Percentiles rank a stretch among this genome's conserved stretches.
phyloP scores from a whole-genome alignment of 768 basidiomycete species.

The Hygrophorus russula region DNA sequence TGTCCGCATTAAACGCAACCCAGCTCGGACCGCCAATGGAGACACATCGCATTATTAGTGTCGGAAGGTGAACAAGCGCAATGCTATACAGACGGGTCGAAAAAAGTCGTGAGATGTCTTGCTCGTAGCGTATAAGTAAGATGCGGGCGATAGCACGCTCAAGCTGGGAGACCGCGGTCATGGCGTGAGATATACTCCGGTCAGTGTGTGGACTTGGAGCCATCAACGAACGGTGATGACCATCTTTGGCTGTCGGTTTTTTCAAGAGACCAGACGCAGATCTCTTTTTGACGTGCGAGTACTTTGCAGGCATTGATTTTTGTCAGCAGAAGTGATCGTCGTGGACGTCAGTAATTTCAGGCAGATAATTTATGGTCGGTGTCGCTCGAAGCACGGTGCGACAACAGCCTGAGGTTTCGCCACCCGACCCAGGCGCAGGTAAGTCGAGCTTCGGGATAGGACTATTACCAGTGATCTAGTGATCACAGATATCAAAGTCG shows the following conservation, averaged over 20 bases:
- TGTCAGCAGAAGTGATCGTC: no score
- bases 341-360: no score
- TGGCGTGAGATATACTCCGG: slow-evolving; percentile 41
- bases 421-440: no score
- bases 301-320: slow-evolving; percentile 68
- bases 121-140: slow-evolving; percentile 58
- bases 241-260: slow-evolving; percentile 24
- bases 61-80: slow-evolving; percentile 55
- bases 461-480: no score
- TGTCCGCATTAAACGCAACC: slow-evolving; percentile 56
- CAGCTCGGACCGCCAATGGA: slow-evolving; percentile 54
- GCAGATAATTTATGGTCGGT: no score
- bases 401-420: no score
- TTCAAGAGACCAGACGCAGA: slow-evolving; percentile 36
- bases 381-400: no score
- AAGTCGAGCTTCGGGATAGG: no score
- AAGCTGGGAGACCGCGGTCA: slow-evolving; percentile 52
- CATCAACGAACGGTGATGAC: slow-evolving; percentile 13
- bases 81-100: slow-evolving; percentile 58
- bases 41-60: slow-evolving; percentile 54
- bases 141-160: slow-evolving; percentile 61
- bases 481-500: no score
- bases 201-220: slow-evolving; percentile 38
- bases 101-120: slow-evolving; percentile 66
- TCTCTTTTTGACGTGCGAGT: slow-evolving; percentile 66